phyloP scores from a whole-genome alignment of 768 basidiomycete species.

The Rhizopogon vesiculosus region DNA sequence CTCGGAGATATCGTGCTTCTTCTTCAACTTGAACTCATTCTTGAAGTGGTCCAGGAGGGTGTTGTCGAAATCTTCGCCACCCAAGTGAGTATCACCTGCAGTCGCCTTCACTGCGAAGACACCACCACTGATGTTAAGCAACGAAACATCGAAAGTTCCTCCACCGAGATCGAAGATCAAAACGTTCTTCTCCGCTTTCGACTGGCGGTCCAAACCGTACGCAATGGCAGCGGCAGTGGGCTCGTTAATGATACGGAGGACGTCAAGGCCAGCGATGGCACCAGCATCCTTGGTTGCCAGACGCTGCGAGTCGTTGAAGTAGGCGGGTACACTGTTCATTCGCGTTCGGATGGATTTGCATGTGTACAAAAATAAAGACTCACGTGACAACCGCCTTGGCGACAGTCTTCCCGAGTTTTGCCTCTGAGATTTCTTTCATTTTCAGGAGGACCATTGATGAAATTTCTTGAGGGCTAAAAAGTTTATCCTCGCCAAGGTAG shows the following conservation, averaged over 20 bases:
- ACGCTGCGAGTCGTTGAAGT: slow-evolving; percentile 99
- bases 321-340: slow-evolving; percentile 78
- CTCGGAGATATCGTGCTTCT: slow-evolving; percentile 94
- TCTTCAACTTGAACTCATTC: slow-evolving; percentile 98
- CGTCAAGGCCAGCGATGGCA: slow-evolving; percentile 95
- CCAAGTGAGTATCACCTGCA: slow-evolving; percentile 98
- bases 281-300: slow-evolving; percentile 99
- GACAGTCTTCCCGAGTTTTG: slow-evolving; percentile 96
- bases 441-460: slow-evolving; percentile 99
- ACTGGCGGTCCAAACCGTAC: slow-evolving; percentile 95
- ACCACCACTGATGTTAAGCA: slow-evolving; percentile 96
- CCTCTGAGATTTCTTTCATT: slow-evolving; percentile 99
- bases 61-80: slow-evolving; percentile 99
- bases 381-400: slow-evolving; percentile 99
- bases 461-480: slow-evolving; percentile 97
- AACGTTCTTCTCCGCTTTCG: slow-evolving; percentile 94
- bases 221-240: slow-evolving; percentile 99
- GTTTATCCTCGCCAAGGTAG: slow-evolving; percentile 93
- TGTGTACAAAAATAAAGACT: slow-evolving; percentile 28
- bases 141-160: slow-evolving; percentile 99
- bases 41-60: slow-evolving; percentile 98
- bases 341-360: slow-evolving; percentile 1
- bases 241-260: slow-evolving; percentile 99
- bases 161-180: slow-evolving; percentile 99
- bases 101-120: slow-evolving; percentile 99